These are phyloP conservation scores for Trichoderma brevicompactum DNA, from an alignment of 2,329 filamentous ascomycete species.

Conservation along the genomic window DNA sequence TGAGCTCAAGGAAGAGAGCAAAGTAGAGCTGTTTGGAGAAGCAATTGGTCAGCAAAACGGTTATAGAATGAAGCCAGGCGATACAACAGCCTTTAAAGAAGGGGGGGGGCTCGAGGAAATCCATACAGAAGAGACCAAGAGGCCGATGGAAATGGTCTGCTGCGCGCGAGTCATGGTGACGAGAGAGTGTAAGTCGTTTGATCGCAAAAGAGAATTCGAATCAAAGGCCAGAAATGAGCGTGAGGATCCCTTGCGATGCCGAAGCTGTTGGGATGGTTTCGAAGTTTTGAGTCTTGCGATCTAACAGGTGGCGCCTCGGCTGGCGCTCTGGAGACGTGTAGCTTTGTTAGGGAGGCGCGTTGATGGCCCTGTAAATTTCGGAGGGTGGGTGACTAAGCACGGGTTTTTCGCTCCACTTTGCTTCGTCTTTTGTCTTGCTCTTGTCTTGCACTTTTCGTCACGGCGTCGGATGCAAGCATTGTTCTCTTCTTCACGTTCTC, in stretches of 20 bases:
- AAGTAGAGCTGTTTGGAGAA: slow-evolving; percentile 80
- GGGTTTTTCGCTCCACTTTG: not conserved
- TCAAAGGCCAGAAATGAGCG: slow-evolving; percentile 2
- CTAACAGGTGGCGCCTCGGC: slow-evolving; percentile 21
- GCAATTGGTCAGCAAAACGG: not conserved
- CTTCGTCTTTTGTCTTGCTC: not conserved
- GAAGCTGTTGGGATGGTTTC: not conserved
- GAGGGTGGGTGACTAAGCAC: slow-evolving; percentile 26
- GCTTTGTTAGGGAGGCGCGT: slow-evolving; percentile 19
- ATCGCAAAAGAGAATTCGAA: not conserved
- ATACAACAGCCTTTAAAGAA: not conserved
- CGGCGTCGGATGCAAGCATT: not conserved
- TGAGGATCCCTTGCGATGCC: not conserved
- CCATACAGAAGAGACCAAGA: slow-evolving; percentile 85
- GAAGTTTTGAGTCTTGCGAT: slow-evolving; percentile 8
- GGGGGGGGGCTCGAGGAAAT: not conserved
- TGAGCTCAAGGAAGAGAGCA: slow-evolving; percentile 78
- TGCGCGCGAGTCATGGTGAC: slow-evolving; percentile 87
- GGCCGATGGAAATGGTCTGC: slow-evolving; percentile 85
- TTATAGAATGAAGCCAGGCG: not conserved
- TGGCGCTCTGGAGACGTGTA: slow-evolving; percentile 17
- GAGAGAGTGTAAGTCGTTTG: not conserved
- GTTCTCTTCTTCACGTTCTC: not conserved
- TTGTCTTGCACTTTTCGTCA: not conserved
- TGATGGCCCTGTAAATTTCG: slow-evolving; percentile 9